phyloP scores from a whole-genome alignment of 2,329 filamentous ascomycete species.

The Macrophomina phaseolina region DNA sequence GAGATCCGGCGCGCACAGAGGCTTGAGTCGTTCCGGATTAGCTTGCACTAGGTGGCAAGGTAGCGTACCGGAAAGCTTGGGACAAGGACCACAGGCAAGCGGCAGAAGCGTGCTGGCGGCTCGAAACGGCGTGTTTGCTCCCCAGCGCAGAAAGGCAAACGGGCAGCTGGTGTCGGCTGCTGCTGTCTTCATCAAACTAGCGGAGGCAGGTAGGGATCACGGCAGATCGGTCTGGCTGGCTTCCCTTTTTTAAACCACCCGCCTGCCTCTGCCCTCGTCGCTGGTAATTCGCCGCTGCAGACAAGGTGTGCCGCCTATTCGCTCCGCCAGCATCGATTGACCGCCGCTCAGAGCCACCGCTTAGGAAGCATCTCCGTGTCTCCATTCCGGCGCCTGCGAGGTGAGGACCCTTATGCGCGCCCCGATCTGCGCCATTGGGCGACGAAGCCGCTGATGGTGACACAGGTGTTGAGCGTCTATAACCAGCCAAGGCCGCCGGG shows the following conservation, averaged over 20 bases:
- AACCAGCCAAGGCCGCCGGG: conserved; percentile 14
- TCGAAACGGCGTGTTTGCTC: conserved; percentile 22
- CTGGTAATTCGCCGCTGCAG: background rate
- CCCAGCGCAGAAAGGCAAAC: conserved; percentile 9
- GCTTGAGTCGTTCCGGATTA: conserved; percentile 16
- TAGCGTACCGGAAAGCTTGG: conserved; percentile 25
- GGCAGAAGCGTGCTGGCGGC: conserved; percentile 8
- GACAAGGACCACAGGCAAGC: background rate
- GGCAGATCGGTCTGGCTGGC: background rate
- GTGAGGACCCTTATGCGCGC: conserved; percentile 25
- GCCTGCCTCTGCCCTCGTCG: background rate
- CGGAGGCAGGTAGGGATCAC: conserved; percentile 22
- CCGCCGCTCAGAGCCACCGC: conserved; percentile 1
- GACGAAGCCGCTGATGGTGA: conserved; percentile 13
- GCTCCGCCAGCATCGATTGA: conserved; percentile 11
- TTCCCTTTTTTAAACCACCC: conserved; percentile 20
- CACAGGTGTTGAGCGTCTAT: conserved; percentile 9
- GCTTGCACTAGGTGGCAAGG: conserved; percentile 15
- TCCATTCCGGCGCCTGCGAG: conserved; percentile 16
- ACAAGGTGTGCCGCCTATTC: conserved; percentile 7
- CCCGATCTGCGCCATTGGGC: conserved; percentile 19
- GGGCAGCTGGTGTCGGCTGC: background rate
- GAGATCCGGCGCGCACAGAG: conserved; percentile 16
- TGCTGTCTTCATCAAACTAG: conserved; percentile 21
- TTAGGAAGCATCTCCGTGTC: conserved; percentile 26